These are phyloP conservation scores for Corchorus olitorius DNA, from an alignment of 345 rosid species.

Conservation along the genomic window DNA sequence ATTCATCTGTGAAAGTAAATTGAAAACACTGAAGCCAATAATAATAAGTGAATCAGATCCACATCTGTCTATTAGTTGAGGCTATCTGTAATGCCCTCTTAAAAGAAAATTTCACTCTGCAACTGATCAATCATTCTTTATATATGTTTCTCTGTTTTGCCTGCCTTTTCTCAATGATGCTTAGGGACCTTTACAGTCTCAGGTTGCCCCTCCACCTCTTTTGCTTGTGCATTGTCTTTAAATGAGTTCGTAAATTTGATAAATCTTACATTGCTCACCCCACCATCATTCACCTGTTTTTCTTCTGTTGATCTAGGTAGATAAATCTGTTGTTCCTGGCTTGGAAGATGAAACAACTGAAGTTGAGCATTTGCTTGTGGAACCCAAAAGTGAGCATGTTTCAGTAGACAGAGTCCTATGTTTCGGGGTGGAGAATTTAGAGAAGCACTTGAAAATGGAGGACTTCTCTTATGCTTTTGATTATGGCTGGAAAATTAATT, in stretches of 20 bases:
- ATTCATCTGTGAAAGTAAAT: constrained; percentile 3
- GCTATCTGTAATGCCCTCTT: not conserved
- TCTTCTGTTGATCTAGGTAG: constrained; percentile 44
- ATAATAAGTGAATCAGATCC: not conserved
- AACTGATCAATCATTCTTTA: not conserved
- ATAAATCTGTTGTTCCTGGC: constrained; percentile 43
- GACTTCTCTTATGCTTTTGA: constrained; percentile 52
- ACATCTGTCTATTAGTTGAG: not conserved
- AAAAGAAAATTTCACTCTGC: not conserved
- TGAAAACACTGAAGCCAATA: not conserved
- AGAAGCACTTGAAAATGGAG: constrained; percentile 45
- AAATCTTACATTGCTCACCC: not conserved
- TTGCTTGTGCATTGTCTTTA: not conserved
- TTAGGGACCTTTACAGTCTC: not conserved
- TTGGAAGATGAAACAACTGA: constrained; percentile 47
- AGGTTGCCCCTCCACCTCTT: not conserved
- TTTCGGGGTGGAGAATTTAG: constrained; percentile 49
- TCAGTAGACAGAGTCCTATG: constrained; percentile 55
- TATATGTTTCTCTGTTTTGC: not conserved
- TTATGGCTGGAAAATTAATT: constrained; percentile 38
- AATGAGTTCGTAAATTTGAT: constrained; percentile 20
- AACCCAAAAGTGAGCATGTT: constrained; percentile 51
- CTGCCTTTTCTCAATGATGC: not conserved
- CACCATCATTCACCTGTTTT: not conserved
- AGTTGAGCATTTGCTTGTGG: constrained; percentile 45